These are phyloP conservation scores for Castanospermum australe DNA, from an alignment of 306 rosid species.

Conservation along the genomic window DNA sequence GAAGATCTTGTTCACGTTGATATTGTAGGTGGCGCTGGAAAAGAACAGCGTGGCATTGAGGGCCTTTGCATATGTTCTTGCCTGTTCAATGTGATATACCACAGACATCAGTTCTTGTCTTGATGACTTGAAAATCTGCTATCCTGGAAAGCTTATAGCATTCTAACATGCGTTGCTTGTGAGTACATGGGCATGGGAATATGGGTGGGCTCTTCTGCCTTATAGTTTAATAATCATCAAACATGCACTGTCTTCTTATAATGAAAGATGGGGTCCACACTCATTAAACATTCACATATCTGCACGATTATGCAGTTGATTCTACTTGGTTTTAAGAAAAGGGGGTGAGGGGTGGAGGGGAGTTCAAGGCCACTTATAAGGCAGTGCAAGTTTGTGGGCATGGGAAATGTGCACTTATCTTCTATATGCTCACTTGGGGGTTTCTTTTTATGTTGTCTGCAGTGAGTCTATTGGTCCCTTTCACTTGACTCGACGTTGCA, in stretches of 20 bases:
- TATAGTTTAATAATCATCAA: neutral
- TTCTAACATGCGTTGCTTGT: slow-evolving; percentile 15
- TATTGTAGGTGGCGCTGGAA: slow-evolving; percentile 93
- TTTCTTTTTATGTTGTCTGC: neutral
- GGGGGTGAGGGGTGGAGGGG: too few relatives aligned
- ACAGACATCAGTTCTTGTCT: slow-evolving; percentile 1
- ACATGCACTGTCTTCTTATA: neutral
- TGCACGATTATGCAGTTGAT: slow-evolving; percentile 13
- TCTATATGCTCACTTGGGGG: neutral
- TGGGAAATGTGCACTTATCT: neutral
- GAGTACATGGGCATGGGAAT: slow-evolving; percentile 6
- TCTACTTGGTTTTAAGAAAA: neutral
- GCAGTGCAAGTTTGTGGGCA: neutral
- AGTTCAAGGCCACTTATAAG: neutral
- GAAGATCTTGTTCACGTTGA: slow-evolving; percentile 94
- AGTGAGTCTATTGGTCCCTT: slow-evolving; percentile 25
- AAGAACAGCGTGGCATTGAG: slow-evolving; percentile 86
- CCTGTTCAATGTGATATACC: slow-evolving; percentile 51
- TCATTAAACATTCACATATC: neutral
- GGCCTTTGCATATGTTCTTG: slow-evolving; percentile 87
- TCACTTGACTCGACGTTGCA: slow-evolving; percentile 31
- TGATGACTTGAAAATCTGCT: neutral
- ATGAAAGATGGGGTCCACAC: slow-evolving; percentile 16
- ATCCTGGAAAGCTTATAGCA: neutral
- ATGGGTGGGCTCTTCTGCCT: slow-evolving; percentile 17